phyloP scores from a whole-genome alignment of 495 filamentous ascomycete genomes.

The Massariosphaeria phaeospora region DNA sequence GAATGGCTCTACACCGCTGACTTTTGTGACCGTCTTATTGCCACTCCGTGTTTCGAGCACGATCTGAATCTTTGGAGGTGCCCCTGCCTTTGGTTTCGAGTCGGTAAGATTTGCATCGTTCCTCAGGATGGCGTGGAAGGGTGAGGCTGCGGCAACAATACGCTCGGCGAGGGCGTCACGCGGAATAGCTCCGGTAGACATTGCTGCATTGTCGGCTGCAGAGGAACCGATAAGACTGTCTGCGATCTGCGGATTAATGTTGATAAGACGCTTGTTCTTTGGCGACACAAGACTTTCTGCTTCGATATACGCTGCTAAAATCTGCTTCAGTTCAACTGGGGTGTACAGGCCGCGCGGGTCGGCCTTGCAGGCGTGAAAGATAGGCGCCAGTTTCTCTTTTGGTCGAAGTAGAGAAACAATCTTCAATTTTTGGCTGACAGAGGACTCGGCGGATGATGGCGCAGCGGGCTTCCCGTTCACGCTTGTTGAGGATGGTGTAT shows the following conservation, averaged over 20 bases:
- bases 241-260: conserved; percentile 58
- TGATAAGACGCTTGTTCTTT: conserved; percentile 61
- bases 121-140: conserved; percentile 57
- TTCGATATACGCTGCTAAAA: conserved; percentile 51
- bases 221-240: conserved; percentile 53
- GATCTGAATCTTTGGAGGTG: conserved; percentile 56
- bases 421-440: conserved; percentile 55
- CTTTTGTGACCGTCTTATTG: conserved; percentile 63
- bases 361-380: conserved; percentile 49
- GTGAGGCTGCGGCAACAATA: conserved; percentile 48
- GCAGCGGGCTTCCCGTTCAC: conserved; percentile 45
- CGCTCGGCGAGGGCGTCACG: conserved; percentile 61
- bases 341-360: conserved; percentile 52
- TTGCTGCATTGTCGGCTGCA: conserved; percentile 51
- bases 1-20: conserved; percentile 59
- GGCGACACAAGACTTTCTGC: conserved; percentile 46
- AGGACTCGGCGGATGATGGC: conserved; percentile 44
- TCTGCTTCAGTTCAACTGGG: conserved; percentile 48
- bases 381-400: conserved; percentile 52
- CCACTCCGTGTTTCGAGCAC: conserved; percentile 61
- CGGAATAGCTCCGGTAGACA: conserved; percentile 56
- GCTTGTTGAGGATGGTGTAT: conserved; percentile 39
- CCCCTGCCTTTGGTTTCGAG: conserved; percentile 60
- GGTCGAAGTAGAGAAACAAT: conserved; percentile 53
- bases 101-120: conserved; percentile 45